A percentile compares a stretch with the other conserved stretches of the same genome.
Conservation (phyloP, 441 rosid genomes). For the Aleurites moluccanus region DNA sequence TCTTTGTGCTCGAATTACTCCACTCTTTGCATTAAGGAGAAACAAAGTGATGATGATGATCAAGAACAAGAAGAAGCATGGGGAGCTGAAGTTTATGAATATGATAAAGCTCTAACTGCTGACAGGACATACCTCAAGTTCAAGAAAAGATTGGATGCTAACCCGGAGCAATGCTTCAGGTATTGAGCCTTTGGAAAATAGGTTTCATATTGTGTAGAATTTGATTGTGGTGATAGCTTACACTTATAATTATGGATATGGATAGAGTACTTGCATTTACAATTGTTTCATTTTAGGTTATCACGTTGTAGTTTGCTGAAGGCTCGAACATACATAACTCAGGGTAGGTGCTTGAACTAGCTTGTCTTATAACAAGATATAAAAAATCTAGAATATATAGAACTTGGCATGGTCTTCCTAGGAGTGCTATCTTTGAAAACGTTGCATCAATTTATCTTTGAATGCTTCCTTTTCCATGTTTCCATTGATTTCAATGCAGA, state of each 20-base stretch:
- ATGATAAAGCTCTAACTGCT: slow-evolving; percentile 73
- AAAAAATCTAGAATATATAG: background rate
- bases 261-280: background rate
- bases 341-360: background rate
- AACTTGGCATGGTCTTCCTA: background rate
- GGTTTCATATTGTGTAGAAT: background rate
- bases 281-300: background rate
- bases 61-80: slow-evolving; percentile 50
- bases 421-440: background rate
- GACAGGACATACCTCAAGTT: slow-evolving; percentile 91
- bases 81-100: slow-evolving; percentile 76
- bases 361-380: background rate
- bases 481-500: background rate
- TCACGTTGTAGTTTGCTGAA: background rate
- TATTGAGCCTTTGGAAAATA: slow-evolving; percentile 21
- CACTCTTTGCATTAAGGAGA: slow-evolving; percentile 50
- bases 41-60: slow-evolving; percentile 38
- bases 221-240: background rate
- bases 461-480: background rate
- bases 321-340: background rate
- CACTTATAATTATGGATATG: background rate
- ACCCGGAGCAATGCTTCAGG: slow-evolving; percentile 93
- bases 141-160: slow-evolving; percentile 71
- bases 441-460: background rate
- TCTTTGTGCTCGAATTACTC: slow-evolving; percentile 41